Conservation (phyloP, 805 yeast species). For the Blastobotrys peoriensis region DNA sequence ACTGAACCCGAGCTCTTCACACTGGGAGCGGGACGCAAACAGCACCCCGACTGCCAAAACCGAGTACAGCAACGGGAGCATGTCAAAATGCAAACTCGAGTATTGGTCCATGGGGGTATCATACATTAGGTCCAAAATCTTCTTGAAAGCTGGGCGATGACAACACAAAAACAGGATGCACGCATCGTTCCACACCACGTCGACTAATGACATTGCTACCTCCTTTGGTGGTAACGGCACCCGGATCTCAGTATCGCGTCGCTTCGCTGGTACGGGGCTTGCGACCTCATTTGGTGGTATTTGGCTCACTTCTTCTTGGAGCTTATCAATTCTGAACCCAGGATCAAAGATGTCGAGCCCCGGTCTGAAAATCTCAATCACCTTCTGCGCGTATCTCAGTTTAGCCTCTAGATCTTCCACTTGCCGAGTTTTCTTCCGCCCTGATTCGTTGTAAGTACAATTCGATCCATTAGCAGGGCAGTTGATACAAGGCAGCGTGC, state of each 20-base stretch:
- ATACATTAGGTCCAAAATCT: not conserved
- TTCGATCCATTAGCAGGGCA: not conserved
- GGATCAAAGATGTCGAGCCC: not conserved
- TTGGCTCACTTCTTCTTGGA: not conserved
- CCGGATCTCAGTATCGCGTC: not conserved
- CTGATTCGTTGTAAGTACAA: not conserved
- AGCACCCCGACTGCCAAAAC: constrained; percentile 1
- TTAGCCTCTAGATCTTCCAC: not conserved
- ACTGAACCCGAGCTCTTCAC: not conserved
- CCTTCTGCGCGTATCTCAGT: not conserved
- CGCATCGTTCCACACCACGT: not conserved
- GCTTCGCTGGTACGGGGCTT: not conserved
- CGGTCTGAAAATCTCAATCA: not conserved
- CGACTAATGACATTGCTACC: not conserved
- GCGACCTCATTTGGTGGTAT: not conserved
- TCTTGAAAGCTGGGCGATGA: not conserved
- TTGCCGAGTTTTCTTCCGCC: not conserved
- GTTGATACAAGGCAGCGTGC: not conserved
- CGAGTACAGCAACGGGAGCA: not conserved
- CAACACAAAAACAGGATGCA: not conserved
- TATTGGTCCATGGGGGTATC: not conserved
- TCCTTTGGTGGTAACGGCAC: not conserved
- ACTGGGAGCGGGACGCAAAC: not conserved
- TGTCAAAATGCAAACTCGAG: not conserved
- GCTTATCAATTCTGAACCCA: not conserved